These are phyloP conservation scores for Cyberlindnera suaveolens DNA, from an alignment of 805 yeast species.

Conservation along the genomic window DNA sequence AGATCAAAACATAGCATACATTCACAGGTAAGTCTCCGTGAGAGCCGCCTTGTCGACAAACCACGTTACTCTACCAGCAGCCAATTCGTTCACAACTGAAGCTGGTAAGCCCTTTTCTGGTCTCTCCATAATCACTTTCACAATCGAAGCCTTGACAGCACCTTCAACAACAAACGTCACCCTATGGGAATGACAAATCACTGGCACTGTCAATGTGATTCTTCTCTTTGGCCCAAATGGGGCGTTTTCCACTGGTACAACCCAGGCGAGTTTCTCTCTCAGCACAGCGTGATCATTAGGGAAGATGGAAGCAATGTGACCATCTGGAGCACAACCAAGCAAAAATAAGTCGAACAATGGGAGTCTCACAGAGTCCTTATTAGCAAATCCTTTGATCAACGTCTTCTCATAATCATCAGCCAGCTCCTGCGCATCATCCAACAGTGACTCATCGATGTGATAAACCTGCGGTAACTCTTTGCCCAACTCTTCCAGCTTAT, in stretches of 20 bases:
- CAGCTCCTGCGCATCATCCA: constrained; percentile 81
- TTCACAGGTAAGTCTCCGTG: constrained; percentile 38
- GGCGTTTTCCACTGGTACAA: constrained; percentile 85
- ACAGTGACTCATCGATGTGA: constrained; percentile 73
- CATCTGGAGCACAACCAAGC: constrained; percentile 98
- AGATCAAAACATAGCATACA: neutral
- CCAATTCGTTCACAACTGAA: constrained; percentile 87
- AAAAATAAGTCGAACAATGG: constrained; percentile 91
- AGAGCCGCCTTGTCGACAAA: constrained; percentile 93
- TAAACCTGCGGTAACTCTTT: constrained; percentile 59
- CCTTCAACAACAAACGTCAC: constrained; percentile 97
- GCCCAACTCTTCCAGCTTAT: constrained; percentile 38
- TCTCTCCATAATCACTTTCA: constrained; percentile 88
- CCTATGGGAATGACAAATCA: constrained; percentile 86
- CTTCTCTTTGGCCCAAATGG: constrained; percentile 84
- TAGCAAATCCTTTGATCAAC: constrained; percentile 85
- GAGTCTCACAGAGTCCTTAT: constrained; percentile 89
- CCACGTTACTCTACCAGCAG: constrained; percentile 97
- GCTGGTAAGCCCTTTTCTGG: constrained; percentile 96
- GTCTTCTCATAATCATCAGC: constrained; percentile 90
- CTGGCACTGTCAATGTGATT: constrained; percentile 89
- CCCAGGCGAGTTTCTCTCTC: constrained; percentile 92
- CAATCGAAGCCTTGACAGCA: constrained; percentile 86
- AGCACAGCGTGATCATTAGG: constrained; percentile 81
- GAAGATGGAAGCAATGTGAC: constrained; percentile 94